Evolutionary conservation across 2,329 filamentous ascomycete species (phyloP), one percentile per base, ranked within the genome.

Genomic region (Venturia oleaginea): DNA sequence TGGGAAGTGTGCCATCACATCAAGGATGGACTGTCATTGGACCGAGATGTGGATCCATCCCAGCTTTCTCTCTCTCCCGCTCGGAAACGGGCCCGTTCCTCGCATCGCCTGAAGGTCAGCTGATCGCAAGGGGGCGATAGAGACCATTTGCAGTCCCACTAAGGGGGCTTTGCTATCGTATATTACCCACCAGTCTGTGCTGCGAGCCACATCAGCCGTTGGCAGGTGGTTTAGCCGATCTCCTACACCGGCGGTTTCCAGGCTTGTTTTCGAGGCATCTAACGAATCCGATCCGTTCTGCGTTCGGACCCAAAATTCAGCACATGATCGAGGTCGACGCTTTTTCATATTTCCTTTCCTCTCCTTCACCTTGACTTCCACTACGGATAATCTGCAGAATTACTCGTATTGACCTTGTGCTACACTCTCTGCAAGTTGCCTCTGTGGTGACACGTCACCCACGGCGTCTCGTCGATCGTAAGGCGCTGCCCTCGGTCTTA

Each of bases 361-460:
- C 19, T 57, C 15, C 3, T 34, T 15, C 27, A 57, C 27, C 4
- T n/a, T 6, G 27, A 22, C 19, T 34, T 34, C 15, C 3, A n/a
- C 6, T 55, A n/a, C n/a, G 27, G 17, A 55, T 19, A 27, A 19
- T 13, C 37, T 40, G 37, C 3, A n/a, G 51, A 27, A 11, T 34
- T 34, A 4, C 24, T 19, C 27, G 27, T 34, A 11, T 30, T 34
- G 27, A n/a, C 30, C 17, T 34, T 57, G 51, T 34, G 51, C 30
- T 27, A 57, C 51, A 57, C 8, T 17, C 30, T 57, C 51, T 30
- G 24, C 51, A 34, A 27, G 30, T 37, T 37, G 51, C 27, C 19
- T 32, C 51, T 32, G 51, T n/a, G 27, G 51, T 57, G 51, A 57
- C 51, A 57, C 51, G 51, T 57, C 51, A 57, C 27, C 30, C 15